Evolutionary conservation across 192 early-diverging fungal genomes (phyloP).

Genomic region (Backusella liffmaniae): DNA sequence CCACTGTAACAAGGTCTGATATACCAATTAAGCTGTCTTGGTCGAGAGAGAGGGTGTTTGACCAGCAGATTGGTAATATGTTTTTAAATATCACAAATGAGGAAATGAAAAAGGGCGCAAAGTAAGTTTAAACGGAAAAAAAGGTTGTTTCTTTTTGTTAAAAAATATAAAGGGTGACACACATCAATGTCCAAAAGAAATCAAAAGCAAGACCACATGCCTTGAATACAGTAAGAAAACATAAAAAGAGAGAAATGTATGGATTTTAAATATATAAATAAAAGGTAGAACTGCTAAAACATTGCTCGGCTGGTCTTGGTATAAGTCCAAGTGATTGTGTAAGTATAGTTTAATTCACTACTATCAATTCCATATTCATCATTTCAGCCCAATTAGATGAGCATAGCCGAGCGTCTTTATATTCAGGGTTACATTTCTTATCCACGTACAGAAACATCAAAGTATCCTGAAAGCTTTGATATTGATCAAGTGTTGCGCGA

Average conservation of each 20-base stretch:
- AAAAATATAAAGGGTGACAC: background rate
- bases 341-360: background rate
- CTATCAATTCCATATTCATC: background rate
- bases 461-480: conserved; percentile 49
- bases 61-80: conserved; percentile 40
- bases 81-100: conserved; percentile 36
- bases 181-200: conserved; percentile 23
- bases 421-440: conserved; percentile 53
- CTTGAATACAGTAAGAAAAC: conserved; percentile 26
- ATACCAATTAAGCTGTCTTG: conserved; percentile 21
- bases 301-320: conserved; percentile 45
- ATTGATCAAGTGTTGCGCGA: conserved; percentile 32
- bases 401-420: conserved; percentile 48
- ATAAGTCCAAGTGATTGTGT: conserved; percentile 49
- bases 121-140: conserved; percentile 28
- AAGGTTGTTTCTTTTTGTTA: background rate
- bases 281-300: conserved; percentile 47
- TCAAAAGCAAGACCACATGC: conserved; percentile 31
- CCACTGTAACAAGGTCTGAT: conserved; percentile 24
- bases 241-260: background rate
- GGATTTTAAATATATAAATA: background rate
- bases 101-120: conserved; percentile 27
- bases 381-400: conserved; percentile 30
- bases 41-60: conserved; percentile 36
- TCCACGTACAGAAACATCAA: conserved; percentile 51